Base-by-base conservation (phyloP, 1,284 basidiomycete genomes). In the Ustilago loliicola region DNA sequence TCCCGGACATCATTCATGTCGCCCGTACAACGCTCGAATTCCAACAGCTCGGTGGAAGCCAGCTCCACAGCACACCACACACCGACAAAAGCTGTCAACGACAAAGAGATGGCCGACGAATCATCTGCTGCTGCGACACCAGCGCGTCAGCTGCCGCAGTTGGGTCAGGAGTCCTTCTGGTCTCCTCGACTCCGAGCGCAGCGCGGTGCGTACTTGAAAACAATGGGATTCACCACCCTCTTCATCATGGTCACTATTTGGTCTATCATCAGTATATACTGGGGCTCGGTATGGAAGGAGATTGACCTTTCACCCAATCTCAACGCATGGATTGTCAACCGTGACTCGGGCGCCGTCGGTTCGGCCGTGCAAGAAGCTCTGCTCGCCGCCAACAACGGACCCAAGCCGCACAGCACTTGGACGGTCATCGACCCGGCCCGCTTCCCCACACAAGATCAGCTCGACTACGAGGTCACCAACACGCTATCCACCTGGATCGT, bases 251-350 rank as follows among this genome's bases (percentile, higher is more conserved):
- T 85, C 19, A 27, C 65, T 29, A 73, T 80, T 42, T 84, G 81
- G 80, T 34, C 57, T 8, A 13, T 77, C 25, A 60, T 80, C 13
- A 34, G 75, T 7, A 81, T 85, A 55, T 83, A 84, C 69, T 85
- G 83, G 84, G 84, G 80, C 21, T 80, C 78, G 0, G 61, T 85
- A 1, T 85, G 72, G 63, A 76, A 78, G 42, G 70, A 73, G 42
- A 48, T 54, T 23, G 77, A 80, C 19, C 61, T 68, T 15, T 75
- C 79, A 1, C 77, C 79, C 29, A 74, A 80, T 21, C 69, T 84
- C 47, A 54, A 51, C 9, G 80, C 68, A 1, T 78, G 72, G 71
- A 72, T 86, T 51, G 55, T 86, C 56, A 84, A 86, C 52, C 70
- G 81, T 40, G 84, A 86, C 55, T 25, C 45, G 0, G 78, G 72